Base-by-base conservation (phyloP, 2,329 filamentous ascomycete species). In the Zymoseptoria crescenta region DNA sequence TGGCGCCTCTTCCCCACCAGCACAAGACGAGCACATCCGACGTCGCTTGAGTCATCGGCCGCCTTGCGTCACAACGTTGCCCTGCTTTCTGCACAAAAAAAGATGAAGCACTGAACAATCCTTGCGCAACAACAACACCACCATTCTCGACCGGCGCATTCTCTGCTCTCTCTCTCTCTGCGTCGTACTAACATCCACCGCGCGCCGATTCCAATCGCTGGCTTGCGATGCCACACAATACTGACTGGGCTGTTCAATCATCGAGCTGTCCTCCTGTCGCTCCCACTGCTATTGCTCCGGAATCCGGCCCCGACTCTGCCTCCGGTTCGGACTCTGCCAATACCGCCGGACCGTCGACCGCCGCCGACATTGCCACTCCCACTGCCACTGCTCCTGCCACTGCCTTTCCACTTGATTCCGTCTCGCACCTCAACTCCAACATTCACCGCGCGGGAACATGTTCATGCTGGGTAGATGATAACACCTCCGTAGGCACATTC, bases 401-500 rank as follows among this genome's bases (percentile, higher is more conserved):
- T 45, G 35, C 35, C 35, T 41, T 20, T 24, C 9, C 48, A n/a
- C 49, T 21, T 10, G 27, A 30, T 30, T 9, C 48, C 28, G 41
- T 45, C 29, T 19, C 27, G 54, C 30, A 41, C 28, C 30, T 52
- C 29, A 16, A 53, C 27, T 21, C 21, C 10, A 67, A 72, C 61
- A 63, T 66, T 19, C 70, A 72, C 59, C 56, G 49, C 52, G 61
- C 64, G 49, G 67, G 69, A 49, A 67, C 59, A 48, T 72, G 70
- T 57, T 64, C 68, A 9, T 72, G 70, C 56, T 63, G 66, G 24
- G 60, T 62, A 51, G 65, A 66, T 28, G 69, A 71, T 56, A 64
- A 65, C 53, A 67, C 67, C n/a, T 54, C 57, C 20, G 64, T 71
- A 16, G 69, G 70, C 49, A 62, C 63, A 49, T 70, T 65, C 56